These are phyloP conservation scores for Pyrus pyrifolia DNA, from an alignment of 306 rosid genomes.

Conservation along the genomic window DNA sequence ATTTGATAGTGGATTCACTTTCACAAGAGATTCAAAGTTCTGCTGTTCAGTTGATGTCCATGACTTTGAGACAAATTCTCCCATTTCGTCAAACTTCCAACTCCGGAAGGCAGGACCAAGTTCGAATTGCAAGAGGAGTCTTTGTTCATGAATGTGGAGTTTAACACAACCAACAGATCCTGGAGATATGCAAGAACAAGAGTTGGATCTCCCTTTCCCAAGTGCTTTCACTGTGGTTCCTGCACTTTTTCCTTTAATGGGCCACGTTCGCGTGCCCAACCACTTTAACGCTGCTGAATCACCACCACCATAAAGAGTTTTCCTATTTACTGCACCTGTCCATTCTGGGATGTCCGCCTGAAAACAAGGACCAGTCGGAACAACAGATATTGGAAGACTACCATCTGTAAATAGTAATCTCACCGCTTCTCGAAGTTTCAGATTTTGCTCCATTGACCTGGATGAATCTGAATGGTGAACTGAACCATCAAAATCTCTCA, in stretches of 20 bases:
- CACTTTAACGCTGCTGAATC: constrained; percentile 20
- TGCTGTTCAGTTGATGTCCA: constrained; percentile 22
- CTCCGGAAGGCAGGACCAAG: constrained; percentile 21
- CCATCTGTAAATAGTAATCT: neutral
- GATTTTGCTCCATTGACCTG: constrained; percentile 2
- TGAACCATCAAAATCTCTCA: constrained; percentile 1
- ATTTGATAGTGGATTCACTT: neutral
- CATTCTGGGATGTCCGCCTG: constrained; percentile 38
- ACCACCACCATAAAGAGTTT: neutral
- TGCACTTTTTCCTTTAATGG: neutral
- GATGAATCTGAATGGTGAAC: neutral
- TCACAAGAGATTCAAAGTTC: constrained; percentile 20
- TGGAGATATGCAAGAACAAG: constrained; percentile 22
- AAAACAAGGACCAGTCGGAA: constrained; percentile 44
- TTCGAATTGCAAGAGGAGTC: constrained; percentile 13
- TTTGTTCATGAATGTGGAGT: constrained; percentile 19
- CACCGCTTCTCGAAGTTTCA: neutral
- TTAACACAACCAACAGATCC: constrained; percentile 25
- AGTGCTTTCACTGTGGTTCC: neutral
- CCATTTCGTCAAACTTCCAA: constrained; percentile 41
- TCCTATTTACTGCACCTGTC: constrained; percentile 4
- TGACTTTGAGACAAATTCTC: constrained; percentile 25
- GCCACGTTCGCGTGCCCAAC: constrained; percentile 27
- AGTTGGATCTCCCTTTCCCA: constrained; percentile 20
- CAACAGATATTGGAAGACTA: constrained; percentile 2